A percentile compares a stretch with the other conserved stretches of the same genome.
Evolutionary conservation across 2,329 filamentous ascomycete species (phyloP).

Genomic region (Ilyonectria sp.): DNA sequence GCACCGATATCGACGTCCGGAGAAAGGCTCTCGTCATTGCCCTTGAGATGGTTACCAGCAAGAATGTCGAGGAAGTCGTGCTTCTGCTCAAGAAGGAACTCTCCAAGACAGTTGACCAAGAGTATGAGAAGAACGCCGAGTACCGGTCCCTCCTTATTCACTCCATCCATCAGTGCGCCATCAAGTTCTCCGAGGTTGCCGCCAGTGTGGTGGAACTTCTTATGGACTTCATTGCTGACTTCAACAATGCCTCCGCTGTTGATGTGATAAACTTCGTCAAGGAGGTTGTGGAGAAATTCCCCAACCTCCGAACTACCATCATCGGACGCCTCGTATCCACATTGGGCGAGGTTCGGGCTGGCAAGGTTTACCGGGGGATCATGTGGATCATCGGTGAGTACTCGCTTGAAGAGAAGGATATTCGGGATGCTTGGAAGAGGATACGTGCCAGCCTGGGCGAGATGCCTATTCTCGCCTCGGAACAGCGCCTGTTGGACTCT

Average conservation of each 20-base stretch:
- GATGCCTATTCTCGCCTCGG: conserved; percentile 95
- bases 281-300: conserved; percentile 98
- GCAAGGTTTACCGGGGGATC: conserved; percentile 96
- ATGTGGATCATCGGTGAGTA: conserved; percentile 99
- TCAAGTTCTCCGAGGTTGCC: conserved; percentile 98
- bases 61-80: conserved; percentile 98
- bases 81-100: conserved; percentile 97
- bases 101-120: conserved; percentile 96
- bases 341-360: conserved; percentile 91
- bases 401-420: conserved; percentile 92
- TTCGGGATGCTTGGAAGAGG: conserved; percentile 95
- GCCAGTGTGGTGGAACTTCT: conserved; percentile 95
- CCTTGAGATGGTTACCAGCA: conserved; percentile 98
- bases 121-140: conserved; percentile 98
- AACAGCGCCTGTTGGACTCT: conserved; percentile 92
- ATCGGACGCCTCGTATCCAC: conserved; percentile 91
- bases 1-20: conserved; percentile 95
- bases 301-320: conserved; percentile 88
- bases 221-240: conserved; percentile 99
- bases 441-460: conserved; percentile 95
- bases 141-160: conserved; percentile 96
- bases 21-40: conserved; percentile 92
- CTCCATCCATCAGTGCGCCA: conserved; percentile 97
- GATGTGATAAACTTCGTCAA: conserved; percentile 99
- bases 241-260: conserved; percentile 96